These are phyloP conservation scores for Begonia fuchsioides DNA, from an alignment of 306 rosid genomes.

Conservation along the genomic window DNA sequence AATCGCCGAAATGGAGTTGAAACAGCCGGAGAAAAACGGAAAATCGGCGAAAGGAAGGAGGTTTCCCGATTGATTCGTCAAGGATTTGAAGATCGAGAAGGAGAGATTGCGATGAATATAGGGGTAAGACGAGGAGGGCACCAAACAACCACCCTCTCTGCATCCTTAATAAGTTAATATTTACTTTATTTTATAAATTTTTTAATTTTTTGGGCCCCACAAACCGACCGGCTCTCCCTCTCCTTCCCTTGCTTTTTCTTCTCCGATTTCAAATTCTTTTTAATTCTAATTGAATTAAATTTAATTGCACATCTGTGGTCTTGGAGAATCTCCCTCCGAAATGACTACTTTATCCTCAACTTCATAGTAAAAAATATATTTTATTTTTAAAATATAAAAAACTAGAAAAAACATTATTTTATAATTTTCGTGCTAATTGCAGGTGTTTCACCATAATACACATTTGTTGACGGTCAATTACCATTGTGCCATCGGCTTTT, in stretches of 20 bases:
- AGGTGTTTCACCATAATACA: too few species aligned
- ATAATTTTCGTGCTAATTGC: too few species aligned
- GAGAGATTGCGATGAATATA: background rate
- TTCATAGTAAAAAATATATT: too few species aligned
- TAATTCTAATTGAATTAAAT: too few species aligned
- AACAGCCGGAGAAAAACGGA: background rate
- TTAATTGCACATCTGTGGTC: too few species aligned
- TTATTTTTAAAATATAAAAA: too few species aligned
- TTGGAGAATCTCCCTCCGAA: too few species aligned
- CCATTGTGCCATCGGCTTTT: too few species aligned
- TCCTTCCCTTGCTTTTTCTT: background rate
- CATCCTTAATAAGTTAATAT: slow-evolving; percentile 8
- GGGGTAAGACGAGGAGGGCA: slow-evolving; percentile 20
- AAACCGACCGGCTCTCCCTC: slow-evolving; percentile 22
- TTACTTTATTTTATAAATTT: slow-evolving; percentile 24
- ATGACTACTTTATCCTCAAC: too few species aligned
- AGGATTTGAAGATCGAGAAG: background rate
- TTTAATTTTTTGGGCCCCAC: slow-evolving; percentile 23
- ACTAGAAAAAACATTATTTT: too few species aligned
- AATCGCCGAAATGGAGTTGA: background rate
- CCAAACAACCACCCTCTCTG: slow-evolving; percentile 39
- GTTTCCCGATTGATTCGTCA: background rate
- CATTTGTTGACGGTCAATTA: too few species aligned
- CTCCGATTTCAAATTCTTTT: background rate
- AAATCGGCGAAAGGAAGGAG: background rate